Evolutionary conservation across 2,329 filamentous ascomycete species (phyloP), one percentile per base, ranked within the genome.

Genomic region (Whalleya microplaca): DNA sequence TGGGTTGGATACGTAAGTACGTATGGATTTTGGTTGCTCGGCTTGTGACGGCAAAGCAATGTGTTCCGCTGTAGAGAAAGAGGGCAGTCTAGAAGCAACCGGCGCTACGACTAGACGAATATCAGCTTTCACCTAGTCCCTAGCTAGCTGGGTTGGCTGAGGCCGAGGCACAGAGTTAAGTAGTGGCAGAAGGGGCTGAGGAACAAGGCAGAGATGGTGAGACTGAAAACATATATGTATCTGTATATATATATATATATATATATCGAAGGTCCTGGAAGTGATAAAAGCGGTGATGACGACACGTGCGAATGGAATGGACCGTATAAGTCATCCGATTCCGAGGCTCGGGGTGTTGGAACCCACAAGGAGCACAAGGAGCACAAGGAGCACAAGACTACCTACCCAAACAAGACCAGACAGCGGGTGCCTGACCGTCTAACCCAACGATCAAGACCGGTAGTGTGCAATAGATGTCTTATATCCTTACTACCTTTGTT

Each of bases 301-400:
- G 45, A 52, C 49, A 56, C 54, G 49, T 56, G 49, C 45, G 20
- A 32, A 14, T 43, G 20, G 7, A 37, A 18, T 27, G 12, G 43
- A 18, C 37, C 41, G 19, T 48, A 45, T 42, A 29, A 53, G 21
- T 20, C 45, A 56, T 37, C 32, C 32, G 14, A 3, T 12, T 27
- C 23, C 23, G 23, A 27, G 23, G 23, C 23, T 27, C 9, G 23
- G 23, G 23, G 23, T 9, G 12, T 29, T 29, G 27, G 27, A 29
- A 6, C 6, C 27, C 12, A 6, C 12, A 29, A 29, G 27, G 27
- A 29, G 27, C 5, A 12, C 27, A 29, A 6, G 12, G 6, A 29
- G 5, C 6, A 29, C 27, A 12, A 29, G 10, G 10, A 37, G 7
- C 9, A 37, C 6, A 37, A 37, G 32, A 37, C 32, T 3, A 37